Evolutionary conservation across 2,329 filamentous ascomycete species (phyloP), one percentile per base, ranked within the genome.

Genomic region (Trichoderma breve): DNA sequence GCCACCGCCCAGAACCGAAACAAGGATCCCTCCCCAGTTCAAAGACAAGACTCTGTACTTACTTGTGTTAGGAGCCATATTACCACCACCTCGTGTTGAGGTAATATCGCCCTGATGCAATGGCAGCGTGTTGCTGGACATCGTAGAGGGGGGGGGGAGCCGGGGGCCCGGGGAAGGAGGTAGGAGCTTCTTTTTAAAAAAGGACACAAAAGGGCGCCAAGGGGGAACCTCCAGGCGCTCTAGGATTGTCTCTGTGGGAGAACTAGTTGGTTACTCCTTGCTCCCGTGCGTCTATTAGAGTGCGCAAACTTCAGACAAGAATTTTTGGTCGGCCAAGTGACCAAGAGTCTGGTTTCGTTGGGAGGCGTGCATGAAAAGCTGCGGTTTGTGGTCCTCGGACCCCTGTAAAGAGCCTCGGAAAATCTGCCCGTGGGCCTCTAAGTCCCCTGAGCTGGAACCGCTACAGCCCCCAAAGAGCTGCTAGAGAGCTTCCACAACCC

Each of bases 1-100:
- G 71, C 71, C 43, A 51, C 43, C 3, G 55, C 58, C 61, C 63
- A 32, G 57, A 60, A 14, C 28, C n/a, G 30, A 36, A 53, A 21
- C 39, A 62, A 53, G 18, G 57, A 32, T 26, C 43, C n/a, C 28
- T 62, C 21, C 57, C n/a, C 28, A 32, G 14, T 6, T 34, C 9
- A 36, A 18, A 68, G n/a, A 47, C 14, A 34, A 34, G 11, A 4
- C 21, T 58, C 28, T 51, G 28, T 43, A 74, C 79, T 74, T 77
- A 80, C 79, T 81, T 26, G 76, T 80, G 68, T 80, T 81, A 53
- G 79, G 78, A 71, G 77, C 78, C 80, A 81, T 81, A 72, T 75
- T 79, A 68, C 74, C 76, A 71, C 75, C 75, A 72, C 73, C 76
- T 71, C 74, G 73, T 61, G 76, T 74, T 60, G 73, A 74, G 66